A percentile compares a stretch with the other conserved stretches of the same genome.
Conservation (phyloP, 768 basidiomycete genomes). For the Daedaleopsis nitida region DNA sequence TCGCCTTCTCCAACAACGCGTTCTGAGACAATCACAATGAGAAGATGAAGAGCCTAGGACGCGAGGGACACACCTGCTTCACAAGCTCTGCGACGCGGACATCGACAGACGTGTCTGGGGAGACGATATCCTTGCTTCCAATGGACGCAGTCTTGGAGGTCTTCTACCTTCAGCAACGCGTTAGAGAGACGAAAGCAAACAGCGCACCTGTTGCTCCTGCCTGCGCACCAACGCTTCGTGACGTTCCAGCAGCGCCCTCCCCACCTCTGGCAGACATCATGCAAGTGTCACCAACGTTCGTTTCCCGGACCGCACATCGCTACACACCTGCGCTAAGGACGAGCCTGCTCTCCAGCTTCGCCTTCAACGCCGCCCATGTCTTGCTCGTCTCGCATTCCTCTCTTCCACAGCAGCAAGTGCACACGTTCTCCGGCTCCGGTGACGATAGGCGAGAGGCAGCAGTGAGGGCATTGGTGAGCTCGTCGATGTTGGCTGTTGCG, state of each 20-base stretch:
- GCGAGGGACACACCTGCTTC: slow-evolving; percentile 23
- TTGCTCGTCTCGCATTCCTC: slow-evolving; percentile 67
- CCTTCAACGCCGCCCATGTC: slow-evolving; percentile 65
- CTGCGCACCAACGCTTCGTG: slow-evolving; percentile 85
- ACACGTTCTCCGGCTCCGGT: slow-evolving; percentile 59
- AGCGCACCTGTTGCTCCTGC: slow-evolving; percentile 36
- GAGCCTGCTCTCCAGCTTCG: slow-evolving; percentile 73
- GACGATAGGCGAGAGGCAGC: slow-evolving; percentile 74
- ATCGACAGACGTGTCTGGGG: slow-evolving; percentile 25
- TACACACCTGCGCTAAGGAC: slow-evolving; percentile 84
- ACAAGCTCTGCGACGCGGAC: slow-evolving; percentile 30
- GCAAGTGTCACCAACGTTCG: neutral
- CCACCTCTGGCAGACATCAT: slow-evolving; percentile 61
- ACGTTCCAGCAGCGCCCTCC: slow-evolving; percentile 81
- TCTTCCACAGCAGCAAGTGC: slow-evolving; percentile 66
- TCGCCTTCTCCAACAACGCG: slow-evolving; percentile 30
- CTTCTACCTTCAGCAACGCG: neutral
- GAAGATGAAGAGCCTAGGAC: neutral
- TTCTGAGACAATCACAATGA: slow-evolving; percentile 20
- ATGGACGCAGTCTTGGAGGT: neutral
- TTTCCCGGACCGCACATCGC: neutral
- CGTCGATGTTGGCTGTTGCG: slow-evolving; percentile 62
- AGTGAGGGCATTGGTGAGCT: slow-evolving; percentile 71
- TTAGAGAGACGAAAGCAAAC: neutral
- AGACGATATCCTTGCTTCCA: slow-evolving; percentile 1